phyloP scores from a whole-genome alignment of 495 filamentous ascomycete genomes.

The Penicillium odoratum region DNA sequence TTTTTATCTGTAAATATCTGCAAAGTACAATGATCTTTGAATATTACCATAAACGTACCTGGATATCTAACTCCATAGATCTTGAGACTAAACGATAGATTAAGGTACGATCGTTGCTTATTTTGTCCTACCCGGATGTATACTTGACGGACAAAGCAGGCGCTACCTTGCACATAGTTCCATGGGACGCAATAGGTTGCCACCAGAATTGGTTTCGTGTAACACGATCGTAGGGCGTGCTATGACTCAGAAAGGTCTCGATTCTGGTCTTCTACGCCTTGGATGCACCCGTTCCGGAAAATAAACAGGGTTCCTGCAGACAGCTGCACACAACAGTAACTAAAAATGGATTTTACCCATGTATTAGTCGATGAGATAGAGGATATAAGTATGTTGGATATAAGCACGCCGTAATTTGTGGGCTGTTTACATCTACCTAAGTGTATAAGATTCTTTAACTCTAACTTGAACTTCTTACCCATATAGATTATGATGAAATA shows the following conservation, averaged over 20 bases:
- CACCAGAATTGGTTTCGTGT: not conserved
- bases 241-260: not conserved
- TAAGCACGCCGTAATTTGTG: too few relatives aligned
- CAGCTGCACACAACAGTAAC: not conserved
- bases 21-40: too few relatives aligned
- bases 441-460: too few relatives aligned
- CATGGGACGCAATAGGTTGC: not conserved
- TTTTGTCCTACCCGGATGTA: not conserved
- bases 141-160: not conserved
- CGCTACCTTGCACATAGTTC: not conserved
- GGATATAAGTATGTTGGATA: too few relatives aligned
- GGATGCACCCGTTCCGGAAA: not conserved
- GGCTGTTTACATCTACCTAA: too few relatives aligned
- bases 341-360: not conserved
- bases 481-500: too few relatives aligned
- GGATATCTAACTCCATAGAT: not conserved
- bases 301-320: constrained; percentile 16
- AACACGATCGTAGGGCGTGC: not conserved
- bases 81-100: not conserved
- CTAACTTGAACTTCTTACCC: too few relatives aligned
- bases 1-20: not conserved
- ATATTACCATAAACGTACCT: too few relatives aligned
- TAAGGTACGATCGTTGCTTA: not conserved
- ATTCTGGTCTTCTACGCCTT: not conserved
- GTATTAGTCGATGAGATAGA: not conserved